Percentiles rank a stretch among this genome's conserved stretches.
Evolutionary conservation across 2,329 filamentous ascomycete genomes (phyloP).

Genomic region (Sodiomyces alkalinus): DNA sequence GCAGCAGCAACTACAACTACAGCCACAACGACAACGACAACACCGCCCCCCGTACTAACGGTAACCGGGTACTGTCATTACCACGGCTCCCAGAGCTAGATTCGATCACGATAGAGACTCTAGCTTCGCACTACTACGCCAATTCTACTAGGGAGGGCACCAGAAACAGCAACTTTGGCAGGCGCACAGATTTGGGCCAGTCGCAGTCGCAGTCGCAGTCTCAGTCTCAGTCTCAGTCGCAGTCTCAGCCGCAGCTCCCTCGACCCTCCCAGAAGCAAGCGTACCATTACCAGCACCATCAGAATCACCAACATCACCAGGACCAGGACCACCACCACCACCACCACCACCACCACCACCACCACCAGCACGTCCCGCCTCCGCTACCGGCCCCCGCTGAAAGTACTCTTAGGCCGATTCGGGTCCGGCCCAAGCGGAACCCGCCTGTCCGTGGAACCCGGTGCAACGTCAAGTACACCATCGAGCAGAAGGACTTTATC

Average conservation of each 20-base stretch:
- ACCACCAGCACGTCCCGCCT: slow-evolving; percentile 2
- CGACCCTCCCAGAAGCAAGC: too few species aligned
- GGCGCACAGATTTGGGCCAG: too few species aligned
- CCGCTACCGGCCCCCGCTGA: slow-evolving; percentile 4
- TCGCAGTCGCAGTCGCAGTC: too few species aligned
- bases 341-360: neutral
- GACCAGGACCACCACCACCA: neutral
- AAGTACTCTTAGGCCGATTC: too few species aligned
- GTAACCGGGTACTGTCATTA: slow-evolving; percentile 3
- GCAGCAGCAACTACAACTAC: too few species aligned
- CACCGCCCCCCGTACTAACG: too few species aligned
- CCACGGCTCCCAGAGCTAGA: slow-evolving; percentile 8
- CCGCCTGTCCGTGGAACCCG: slow-evolving; percentile 6
- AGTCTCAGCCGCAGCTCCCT: neutral
- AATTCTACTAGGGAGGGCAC: too few species aligned
- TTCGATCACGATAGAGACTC: slow-evolving; percentile 5
- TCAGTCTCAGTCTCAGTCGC: too few species aligned
- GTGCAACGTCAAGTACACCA: slow-evolving; percentile 10
- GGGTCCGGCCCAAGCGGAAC: slow-evolving; percentile 4
- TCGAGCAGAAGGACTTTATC: slow-evolving; percentile 9
- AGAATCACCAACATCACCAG: neutral
- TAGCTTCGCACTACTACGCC: slow-evolving; percentile 3
- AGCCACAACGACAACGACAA: too few species aligned
- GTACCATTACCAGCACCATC: neutral
- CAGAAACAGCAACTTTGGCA: too few species aligned